Percentiles rank a stretch among this genome's conserved stretches.
phyloP scores from a whole-genome alignment of 176 grass and related monocot species.

The Lolium perenne region DNA sequence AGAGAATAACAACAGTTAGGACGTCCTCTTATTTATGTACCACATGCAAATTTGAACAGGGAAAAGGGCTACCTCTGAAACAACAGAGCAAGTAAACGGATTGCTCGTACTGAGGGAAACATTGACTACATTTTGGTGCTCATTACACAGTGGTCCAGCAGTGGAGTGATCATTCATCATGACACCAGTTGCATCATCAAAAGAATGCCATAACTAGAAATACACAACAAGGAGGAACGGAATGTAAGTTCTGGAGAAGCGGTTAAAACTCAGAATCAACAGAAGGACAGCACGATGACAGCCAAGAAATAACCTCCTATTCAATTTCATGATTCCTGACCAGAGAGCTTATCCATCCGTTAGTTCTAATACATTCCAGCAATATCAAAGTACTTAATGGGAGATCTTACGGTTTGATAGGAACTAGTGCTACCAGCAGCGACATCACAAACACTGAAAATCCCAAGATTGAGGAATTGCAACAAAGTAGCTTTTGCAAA shows the following conservation, averaged over 20 bases:
- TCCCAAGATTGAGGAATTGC: constrained; percentile 47
- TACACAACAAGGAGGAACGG: background rate
- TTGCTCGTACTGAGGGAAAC: constrained; percentile 33
- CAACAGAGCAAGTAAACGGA: constrained; percentile 49
- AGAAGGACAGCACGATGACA: background rate
- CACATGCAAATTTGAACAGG: constrained; percentile 13
- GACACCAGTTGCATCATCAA: constrained; percentile 53
- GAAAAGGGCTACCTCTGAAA: constrained; percentile 49
- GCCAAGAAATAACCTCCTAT: background rate
- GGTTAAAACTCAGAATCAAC: constrained; percentile 25
- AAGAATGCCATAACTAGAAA: constrained; percentile 75
- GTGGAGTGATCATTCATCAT: constrained; percentile 28
- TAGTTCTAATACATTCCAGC: constrained; percentile 40
- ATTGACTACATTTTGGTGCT: constrained; percentile 30
- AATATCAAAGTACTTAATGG: constrained; percentile 33
- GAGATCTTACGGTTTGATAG: constrained; percentile 27
- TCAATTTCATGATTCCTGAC: constrained; percentile 45
- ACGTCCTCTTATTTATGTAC: constrained; percentile 6
- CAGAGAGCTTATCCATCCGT: constrained; percentile 43
- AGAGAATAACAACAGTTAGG: constrained; percentile 28
- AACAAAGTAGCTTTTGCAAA: background rate
- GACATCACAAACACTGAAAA: constrained; percentile 44
- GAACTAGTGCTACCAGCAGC: constrained; percentile 32
- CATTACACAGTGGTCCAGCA: constrained; percentile 35
- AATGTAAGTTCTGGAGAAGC: background rate